Conservation (phyloP, 495 filamentous ascomycete genomes). For the Penicillium malachiteum region DNA sequence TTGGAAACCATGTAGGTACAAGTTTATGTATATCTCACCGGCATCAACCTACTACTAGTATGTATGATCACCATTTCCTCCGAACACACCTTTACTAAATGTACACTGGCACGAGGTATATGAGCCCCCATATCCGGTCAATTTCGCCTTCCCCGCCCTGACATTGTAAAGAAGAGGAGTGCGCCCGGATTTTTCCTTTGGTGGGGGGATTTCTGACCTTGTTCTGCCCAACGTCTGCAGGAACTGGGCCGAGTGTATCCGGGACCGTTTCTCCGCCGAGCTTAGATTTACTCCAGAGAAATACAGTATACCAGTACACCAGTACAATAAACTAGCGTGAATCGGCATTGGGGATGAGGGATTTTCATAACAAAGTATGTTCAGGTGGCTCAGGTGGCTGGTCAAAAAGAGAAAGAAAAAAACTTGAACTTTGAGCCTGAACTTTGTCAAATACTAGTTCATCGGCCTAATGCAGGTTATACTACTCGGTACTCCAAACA, state of each 20-base stretch:
- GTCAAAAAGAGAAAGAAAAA: background rate
- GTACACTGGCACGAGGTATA: no score
- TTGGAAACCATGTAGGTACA: no score
- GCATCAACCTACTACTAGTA: no score
- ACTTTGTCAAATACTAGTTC: background rate
- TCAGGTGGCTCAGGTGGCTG: background rate
- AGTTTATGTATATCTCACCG: no score
- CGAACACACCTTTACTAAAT: no score
- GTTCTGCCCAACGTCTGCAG: slow-evolving; percentile 12
- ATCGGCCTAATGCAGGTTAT: background rate
- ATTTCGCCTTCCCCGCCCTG: slow-evolving; percentile 8
- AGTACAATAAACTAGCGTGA: no score
- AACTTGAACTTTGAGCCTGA: background rate
- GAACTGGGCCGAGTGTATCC: slow-evolving; percentile 21
- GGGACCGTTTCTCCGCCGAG: slow-evolving; percentile 9
- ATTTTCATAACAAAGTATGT: no score
- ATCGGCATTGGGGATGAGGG: no score
- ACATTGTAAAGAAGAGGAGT: slow-evolving; percentile 5
- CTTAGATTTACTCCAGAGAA: no score
- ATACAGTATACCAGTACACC: no score
- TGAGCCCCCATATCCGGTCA: background rate
- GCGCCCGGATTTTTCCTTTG: slow-evolving; percentile 13
- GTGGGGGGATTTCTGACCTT: slow-evolving; percentile 13
- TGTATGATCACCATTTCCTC: no score
- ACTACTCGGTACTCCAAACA: background rate